A percentile compares a stretch with the other conserved stretches of the same genome.
These are phyloP conservation scores for Pontederia paniculata DNA, from an alignment of 176 grass and related monocot species.

Conservation along the genomic window DNA sequence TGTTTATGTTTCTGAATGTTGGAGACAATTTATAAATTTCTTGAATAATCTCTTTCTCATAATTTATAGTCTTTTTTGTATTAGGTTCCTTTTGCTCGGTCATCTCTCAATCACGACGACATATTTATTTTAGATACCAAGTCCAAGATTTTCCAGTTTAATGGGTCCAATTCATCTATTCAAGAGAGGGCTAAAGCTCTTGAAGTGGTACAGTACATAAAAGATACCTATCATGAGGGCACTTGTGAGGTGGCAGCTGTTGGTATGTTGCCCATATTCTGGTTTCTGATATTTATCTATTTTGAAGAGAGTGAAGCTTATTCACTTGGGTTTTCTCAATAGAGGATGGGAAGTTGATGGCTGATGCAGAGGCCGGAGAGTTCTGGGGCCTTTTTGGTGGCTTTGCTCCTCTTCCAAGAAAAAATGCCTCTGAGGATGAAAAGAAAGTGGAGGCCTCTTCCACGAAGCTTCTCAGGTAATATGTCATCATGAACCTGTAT, in stretches of 20 bases:
- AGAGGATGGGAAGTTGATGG: conserved; percentile 99
- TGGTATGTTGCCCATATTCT: conserved; percentile 44
- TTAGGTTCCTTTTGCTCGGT: conserved; percentile 85
- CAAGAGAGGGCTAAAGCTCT: conserved; percentile 99
- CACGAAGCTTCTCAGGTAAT: conserved; percentile 68
- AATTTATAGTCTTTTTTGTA: background rate
- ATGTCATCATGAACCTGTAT: conserved; percentile 6
- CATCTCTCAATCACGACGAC: conserved; percentile 97
- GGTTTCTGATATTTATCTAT: background rate
- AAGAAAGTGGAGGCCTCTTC: conserved; percentile 40
- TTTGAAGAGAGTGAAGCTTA: background rate
- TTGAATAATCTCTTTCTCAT: background rate
- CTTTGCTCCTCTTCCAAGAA: conserved; percentile 91
- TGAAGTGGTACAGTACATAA: conserved; percentile 94
- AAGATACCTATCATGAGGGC: conserved; percentile 89
- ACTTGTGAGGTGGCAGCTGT: conserved; percentile 85
- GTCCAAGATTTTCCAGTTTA: conserved; percentile 98
- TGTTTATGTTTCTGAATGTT: conserved; percentile 9
- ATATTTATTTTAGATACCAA: conserved; percentile 98
- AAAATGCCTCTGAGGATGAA: conserved; percentile 53
- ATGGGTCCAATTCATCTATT: conserved; percentile 91
- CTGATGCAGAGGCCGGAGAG: conserved; percentile 91
- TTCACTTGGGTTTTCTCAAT: conserved; percentile 14
- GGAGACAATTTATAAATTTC: conserved; percentile 5
- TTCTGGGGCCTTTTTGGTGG: conserved; percentile 95